These are phyloP conservation scores for Strigomonas culicis DNA, from an alignment of 208 protist species.

Conservation along the genomic window DNA sequence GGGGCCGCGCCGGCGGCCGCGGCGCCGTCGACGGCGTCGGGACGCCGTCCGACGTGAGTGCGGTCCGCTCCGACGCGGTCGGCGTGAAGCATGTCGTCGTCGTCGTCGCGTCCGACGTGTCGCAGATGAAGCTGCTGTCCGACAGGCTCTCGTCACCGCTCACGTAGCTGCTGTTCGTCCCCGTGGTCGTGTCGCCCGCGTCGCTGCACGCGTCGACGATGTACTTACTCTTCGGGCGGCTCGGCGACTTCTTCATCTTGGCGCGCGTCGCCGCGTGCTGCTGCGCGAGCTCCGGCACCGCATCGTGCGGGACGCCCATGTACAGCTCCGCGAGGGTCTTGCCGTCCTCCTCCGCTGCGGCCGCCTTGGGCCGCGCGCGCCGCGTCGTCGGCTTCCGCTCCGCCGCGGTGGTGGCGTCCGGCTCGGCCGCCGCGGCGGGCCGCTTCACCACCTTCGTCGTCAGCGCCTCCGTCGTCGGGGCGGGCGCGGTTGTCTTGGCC, in stretches of 20 bases:
- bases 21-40: background rate
- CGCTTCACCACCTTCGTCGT: too few species aligned
- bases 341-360: background rate
- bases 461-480: background rate
- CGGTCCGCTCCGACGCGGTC: background rate
- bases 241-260: background rate
- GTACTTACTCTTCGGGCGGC: background rate
- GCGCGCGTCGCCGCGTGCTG: background rate
- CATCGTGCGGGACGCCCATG: background rate
- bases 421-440: too few species aligned
- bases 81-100: background rate
- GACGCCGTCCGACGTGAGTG: background rate
- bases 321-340: conserved; percentile 13
- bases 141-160: background rate
- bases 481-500: background rate
- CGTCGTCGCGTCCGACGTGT: background rate
- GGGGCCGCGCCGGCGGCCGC: background rate
- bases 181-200: background rate
- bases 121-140: background rate
- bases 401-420: background rate
- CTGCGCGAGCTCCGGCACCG: background rate
- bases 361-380: background rate
- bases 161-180: background rate
- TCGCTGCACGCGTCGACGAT: conserved; percentile 11
- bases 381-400: background rate